Conservation (phyloP, 2,329 filamentous ascomycete species). For the Colletotrichum kahawae region DNA sequence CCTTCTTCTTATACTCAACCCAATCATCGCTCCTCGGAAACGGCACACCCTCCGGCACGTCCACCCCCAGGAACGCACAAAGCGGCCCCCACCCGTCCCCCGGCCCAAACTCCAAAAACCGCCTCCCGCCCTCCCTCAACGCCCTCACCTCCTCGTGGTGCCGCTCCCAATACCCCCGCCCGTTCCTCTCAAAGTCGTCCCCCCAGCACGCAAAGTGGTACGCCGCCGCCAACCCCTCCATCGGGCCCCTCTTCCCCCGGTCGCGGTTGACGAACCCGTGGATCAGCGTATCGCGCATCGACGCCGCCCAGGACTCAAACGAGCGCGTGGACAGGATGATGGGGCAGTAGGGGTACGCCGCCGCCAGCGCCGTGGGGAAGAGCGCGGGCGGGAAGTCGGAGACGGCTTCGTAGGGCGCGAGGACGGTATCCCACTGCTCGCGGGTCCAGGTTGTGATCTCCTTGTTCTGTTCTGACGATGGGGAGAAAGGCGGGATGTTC, state of each 20-base stretch:
- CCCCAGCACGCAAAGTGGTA: conserved; percentile 34
- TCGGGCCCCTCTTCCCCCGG: conserved; percentile 19
- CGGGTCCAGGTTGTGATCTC: conserved; percentile 27
- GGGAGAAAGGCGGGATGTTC: conserved; percentile 30
- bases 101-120: conserved; percentile 30
- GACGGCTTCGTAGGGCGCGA: conserved; percentile 29
- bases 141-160: conserved; percentile 29
- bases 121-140: conserved; percentile 13
- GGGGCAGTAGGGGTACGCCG: conserved; percentile 67
- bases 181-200: conserved; percentile 29
- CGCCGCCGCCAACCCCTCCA: conserved; percentile 27
- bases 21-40: conserved; percentile 35
- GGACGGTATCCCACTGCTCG: conserved; percentile 36
- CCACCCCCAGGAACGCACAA: conserved; percentile 29
- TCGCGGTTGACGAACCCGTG: conserved; percentile 25
- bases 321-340: conserved; percentile 64
- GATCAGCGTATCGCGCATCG: conserved; percentile 35
- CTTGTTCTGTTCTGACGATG: background rate
- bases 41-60: conserved; percentile 22
- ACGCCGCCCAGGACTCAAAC: conserved; percentile 62
- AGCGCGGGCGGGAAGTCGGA: conserved; percentile 36
- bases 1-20: conserved; percentile 31
- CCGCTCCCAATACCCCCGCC: conserved; percentile 25
- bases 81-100: conserved; percentile 32
- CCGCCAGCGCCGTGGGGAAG: conserved; percentile 62